Percentiles rank a stretch among this genome's conserved stretches.
Evolutionary conservation across 352 stramenopile species (phyloP).

Genomic region (Heterotrichella gracilis): DNA sequence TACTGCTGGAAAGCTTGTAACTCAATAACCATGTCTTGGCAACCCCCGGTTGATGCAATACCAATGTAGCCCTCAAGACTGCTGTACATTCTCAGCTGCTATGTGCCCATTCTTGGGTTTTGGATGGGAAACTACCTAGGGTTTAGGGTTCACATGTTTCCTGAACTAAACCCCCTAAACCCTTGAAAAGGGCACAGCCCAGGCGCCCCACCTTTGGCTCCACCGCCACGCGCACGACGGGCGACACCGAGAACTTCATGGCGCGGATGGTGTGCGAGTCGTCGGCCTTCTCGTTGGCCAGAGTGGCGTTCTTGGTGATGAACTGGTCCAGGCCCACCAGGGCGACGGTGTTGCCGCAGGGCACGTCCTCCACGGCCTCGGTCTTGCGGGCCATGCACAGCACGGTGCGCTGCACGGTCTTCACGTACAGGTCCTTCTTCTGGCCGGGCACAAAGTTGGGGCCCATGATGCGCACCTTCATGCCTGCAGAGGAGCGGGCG

Average conservation of each 20-base stretch:
- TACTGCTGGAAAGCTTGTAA: too few species aligned
- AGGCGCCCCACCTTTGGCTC: too few species aligned
- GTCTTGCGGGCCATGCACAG: conserved; percentile 99
- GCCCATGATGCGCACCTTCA: conserved; percentile 94
- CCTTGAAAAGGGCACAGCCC: too few species aligned
- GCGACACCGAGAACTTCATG: conserved; percentile 99
- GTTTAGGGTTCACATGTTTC: too few species aligned
- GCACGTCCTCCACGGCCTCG: conserved; percentile 84
- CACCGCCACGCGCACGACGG: conserved; percentile 92
- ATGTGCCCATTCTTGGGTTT: too few species aligned
- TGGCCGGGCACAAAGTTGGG: conserved; percentile 97
- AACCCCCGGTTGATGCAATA: too few species aligned
- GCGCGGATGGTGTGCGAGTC: conserved; percentile 94
- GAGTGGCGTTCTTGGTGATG: conserved; percentile 95
- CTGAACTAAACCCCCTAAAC: too few species aligned
- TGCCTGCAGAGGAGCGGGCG: too few species aligned
- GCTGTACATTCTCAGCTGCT: too few species aligned
- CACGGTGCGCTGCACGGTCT: conserved; percentile 97
- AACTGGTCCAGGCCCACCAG: conserved; percentile 97
- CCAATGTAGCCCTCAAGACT: too few species aligned
- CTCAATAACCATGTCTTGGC: too few species aligned
- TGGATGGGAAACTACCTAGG: too few species aligned
- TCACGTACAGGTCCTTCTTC: conserved; percentile 96
- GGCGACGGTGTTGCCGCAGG: conserved; percentile 91
- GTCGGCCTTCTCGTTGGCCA: conserved; percentile 83